Evolutionary conservation across 2,329 filamentous ascomycete species (phyloP), one percentile per base, ranked within the genome.

Genomic region (Simplicillium aogashimaense): DNA sequence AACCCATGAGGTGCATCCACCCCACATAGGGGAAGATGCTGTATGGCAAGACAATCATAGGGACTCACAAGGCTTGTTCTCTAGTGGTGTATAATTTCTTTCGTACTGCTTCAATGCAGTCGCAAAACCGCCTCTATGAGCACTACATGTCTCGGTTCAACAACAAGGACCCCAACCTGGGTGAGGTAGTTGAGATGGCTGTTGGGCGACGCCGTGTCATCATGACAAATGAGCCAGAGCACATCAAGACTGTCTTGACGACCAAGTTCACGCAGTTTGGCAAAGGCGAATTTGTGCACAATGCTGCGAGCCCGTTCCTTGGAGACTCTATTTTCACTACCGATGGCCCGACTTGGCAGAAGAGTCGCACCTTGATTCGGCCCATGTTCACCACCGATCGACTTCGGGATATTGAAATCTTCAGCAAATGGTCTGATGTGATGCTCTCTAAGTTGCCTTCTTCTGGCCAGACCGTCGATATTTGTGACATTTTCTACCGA

Each of bases 231-330:
- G 87, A 95, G 49, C 83, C 84, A 1, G 86, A 94, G 53, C 95
- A 95, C 55, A 83, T 94, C 65, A 94, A 95, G 59, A 86, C 89
- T 5, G 72, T 95, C 16, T 69, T 95, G n/a, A 85, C 88, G 0
- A 84, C 83, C 1, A 86, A 95, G 54, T 95, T 95, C 54, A 41
- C 49, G 32, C 85, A 94, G 54, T 95, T 81, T 55, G 89, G 88
- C 51, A 88, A 95, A 57, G 87, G 88, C 7, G 63, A 78, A 45
- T 61, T 68, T 16, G 94, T 94, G 63, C 81, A 89, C 51, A 50
- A 60, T 8, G 81, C 88, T 38, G 94, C 83, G 82, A 70, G 76
- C 42, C 75, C 79, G 13, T 94, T 86, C 46, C 65, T 94, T n/a
- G 84, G 83, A 17, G 74, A 86, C 52, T 56, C 77, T 61, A 86